Percentiles rank a stretch among this genome's conserved stretches.
Conservation (phyloP, 2,329 filamentous ascomycete genomes). For the Lecanosticta acicola region DNA sequence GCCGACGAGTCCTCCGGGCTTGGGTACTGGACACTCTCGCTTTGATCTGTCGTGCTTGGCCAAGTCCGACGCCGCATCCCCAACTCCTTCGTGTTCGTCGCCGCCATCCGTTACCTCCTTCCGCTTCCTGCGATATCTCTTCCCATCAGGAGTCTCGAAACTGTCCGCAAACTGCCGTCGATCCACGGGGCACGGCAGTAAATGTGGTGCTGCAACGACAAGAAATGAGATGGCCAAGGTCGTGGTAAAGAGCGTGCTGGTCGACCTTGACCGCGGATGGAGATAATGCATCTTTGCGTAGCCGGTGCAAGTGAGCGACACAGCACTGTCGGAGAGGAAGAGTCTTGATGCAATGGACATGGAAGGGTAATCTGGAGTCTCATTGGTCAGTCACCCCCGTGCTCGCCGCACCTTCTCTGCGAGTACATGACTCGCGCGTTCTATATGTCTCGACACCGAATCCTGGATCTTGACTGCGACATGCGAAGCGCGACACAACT, state of each 20-base stretch:
- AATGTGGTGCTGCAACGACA: slow-evolving; percentile 83
- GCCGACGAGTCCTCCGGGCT: slow-evolving; percentile 73
- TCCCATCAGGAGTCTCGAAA: slow-evolving; percentile 29
- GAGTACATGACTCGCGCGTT: slow-evolving; percentile 1
- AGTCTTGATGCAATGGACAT: neutral
- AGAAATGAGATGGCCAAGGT: slow-evolving; percentile 85
- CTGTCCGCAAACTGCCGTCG: slow-evolving; percentile 71
- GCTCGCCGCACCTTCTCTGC: neutral
- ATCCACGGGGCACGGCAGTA: slow-evolving; percentile 80
- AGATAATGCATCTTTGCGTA: slow-evolving; percentile 49
- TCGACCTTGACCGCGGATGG: slow-evolving; percentile 88
- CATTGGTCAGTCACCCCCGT: neutral
- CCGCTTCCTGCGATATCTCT: slow-evolving; percentile 39
- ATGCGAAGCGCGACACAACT: too few species aligned
- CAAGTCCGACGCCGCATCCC: slow-evolving; percentile 2
- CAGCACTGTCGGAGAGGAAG: neutral
- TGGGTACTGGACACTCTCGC: slow-evolving; percentile 87
- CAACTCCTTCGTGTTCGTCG: slow-evolving; percentile 5
- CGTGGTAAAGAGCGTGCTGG: slow-evolving; percentile 89
- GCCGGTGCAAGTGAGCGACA: neutral
- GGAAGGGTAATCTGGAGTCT: neutral
- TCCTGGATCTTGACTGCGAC: neutral
- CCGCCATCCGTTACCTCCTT: slow-evolving; percentile 15
- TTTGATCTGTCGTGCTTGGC: slow-evolving; percentile 30
- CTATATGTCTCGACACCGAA: too few species aligned